Evolutionary conservation across 2,329 filamentous ascomycete genomes (phyloP).

Genomic region (Colletotrichum melonis): DNA sequence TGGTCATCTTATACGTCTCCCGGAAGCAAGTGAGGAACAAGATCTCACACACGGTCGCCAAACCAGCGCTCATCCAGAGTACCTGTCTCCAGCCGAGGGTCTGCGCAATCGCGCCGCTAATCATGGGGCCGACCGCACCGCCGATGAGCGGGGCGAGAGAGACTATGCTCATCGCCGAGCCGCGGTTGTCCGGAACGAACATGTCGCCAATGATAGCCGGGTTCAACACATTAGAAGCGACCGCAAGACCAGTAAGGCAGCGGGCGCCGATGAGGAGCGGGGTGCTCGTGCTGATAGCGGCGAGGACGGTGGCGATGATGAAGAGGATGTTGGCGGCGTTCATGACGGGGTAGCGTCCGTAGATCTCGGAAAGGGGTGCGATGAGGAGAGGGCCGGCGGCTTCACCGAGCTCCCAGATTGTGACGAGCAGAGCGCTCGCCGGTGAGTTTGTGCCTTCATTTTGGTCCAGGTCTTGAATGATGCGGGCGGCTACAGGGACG

Average conservation of each 20-base stretch:
- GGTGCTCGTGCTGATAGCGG: conserved; percentile 58
- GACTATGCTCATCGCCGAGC: conserved; percentile 67
- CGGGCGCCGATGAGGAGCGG: conserved; percentile 63
- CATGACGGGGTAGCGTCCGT: conserved; percentile 66
- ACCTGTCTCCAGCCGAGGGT: conserved; percentile 65
- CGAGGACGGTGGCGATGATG: conserved; percentile 58
- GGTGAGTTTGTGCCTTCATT: conserved; percentile 53
- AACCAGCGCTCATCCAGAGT: conserved; percentile 59
- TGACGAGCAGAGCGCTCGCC: conserved; percentile 71
- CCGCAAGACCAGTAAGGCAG: conserved; percentile 70
- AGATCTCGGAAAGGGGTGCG: conserved; percentile 71
- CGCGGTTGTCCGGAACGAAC: conserved; percentile 67
- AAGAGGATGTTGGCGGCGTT: conserved; percentile 64
- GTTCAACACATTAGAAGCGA: conserved; percentile 72
- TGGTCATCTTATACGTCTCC: conserved; percentile 71
- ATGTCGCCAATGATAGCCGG: conserved; percentile 74
- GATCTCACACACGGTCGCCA: conserved; percentile 62
- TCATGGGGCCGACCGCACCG: conserved; percentile 66
- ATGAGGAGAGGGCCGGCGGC: conserved; percentile 70
- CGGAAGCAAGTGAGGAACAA: conserved; percentile 62
- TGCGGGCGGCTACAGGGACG: conserved; percentile 63
- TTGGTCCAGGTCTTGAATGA: conserved; percentile 58
- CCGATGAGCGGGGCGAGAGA: conserved; percentile 68
- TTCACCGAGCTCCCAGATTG: conserved; percentile 77
- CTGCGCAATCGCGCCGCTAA: conserved; percentile 66